Base-by-base conservation (phyloP, 1,284 basidiomycete species). In the Ustilago sp. region DNA sequence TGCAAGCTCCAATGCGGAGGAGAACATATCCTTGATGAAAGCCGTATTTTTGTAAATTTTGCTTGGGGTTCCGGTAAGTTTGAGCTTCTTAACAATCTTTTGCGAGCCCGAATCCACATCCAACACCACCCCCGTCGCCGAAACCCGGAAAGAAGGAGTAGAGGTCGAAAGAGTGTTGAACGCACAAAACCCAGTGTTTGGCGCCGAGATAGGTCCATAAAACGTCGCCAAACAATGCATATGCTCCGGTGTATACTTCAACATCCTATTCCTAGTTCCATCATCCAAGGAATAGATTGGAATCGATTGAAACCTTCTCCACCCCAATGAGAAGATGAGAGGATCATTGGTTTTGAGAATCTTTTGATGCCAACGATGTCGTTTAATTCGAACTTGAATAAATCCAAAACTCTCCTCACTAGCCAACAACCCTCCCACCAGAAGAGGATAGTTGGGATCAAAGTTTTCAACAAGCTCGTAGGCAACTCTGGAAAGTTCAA, bases 21-120 rank as follows among this genome's bases (percentile, higher is more conserved):
- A 92, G 88, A 99, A 99, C 96, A 99, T 99, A 85, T 98, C 94
- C 88, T 93, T 95, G 81, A 99, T 89, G 86, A 99, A 99, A 0
- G 95, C 97, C 15, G 97, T 99, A 87, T 99, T 99, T 88, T 98
- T 99, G 90, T 93, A 99, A 67, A 99, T 93, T 89, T 98, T 98
- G 88, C 92, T 93, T 32, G 97, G 96, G 34, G 91, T 90, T 52
- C 97, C 96, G 0, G 95, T 99, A 64, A 99, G 88, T 88, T 99
- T 99, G 80, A 99, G 88, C 88, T 99, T 99, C 89, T 99, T 99
- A 77, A 99, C 95, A 75, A 99, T 98, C 88, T 93, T 93, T 65
- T 92, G 91, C n/a, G 63, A 48, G 3, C 83, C 83, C 2, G 77
- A 47, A 51, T 98, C 95, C 68, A 98, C 91, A 86, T 98, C 94